phyloP scores from a whole-genome alignment of 2,329 filamentous ascomycete species.

The Fusarium drepaniforme region DNA sequence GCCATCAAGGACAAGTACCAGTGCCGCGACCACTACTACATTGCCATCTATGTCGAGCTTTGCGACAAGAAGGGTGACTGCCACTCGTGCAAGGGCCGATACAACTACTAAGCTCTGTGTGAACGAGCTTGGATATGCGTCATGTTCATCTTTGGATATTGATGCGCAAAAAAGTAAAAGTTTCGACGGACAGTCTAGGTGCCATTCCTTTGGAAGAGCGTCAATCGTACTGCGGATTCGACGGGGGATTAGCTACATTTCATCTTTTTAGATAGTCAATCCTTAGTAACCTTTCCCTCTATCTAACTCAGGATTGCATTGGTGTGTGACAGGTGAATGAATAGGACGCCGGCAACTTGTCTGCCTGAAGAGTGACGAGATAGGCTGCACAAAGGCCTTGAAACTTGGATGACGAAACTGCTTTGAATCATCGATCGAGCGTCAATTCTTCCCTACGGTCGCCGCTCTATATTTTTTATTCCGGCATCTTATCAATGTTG shows the following conservation, averaged over 20 bases:
- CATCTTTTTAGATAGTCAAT: constrained; percentile 36
- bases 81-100: constrained; percentile 14
- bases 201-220: not conserved
- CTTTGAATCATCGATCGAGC: not conserved
- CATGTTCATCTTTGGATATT: not conserved
- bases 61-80: constrained; percentile 31
- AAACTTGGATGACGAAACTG: not conserved
- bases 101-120: not conserved
- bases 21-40: constrained; percentile 39
- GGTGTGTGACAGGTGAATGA: not conserved
- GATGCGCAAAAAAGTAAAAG: not conserved
- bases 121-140: not conserved
- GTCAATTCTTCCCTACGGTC: not conserved
- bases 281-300: constrained; percentile 32
- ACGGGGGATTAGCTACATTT: constrained; percentile 32
- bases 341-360: not conserved
- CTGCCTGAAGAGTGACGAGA: not conserved
- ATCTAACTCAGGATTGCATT: not conserved
- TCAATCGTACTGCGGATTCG: not conserved
- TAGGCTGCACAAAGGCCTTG: too few species aligned
- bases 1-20: constrained; percentile 38
- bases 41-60: constrained; percentile 41
- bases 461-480: not conserved
- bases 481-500: not conserved
- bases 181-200: constrained; percentile 5